Base-by-base conservation (phyloP, 495 filamentous ascomycete species). In the Emericellopsis terricola region DNA sequence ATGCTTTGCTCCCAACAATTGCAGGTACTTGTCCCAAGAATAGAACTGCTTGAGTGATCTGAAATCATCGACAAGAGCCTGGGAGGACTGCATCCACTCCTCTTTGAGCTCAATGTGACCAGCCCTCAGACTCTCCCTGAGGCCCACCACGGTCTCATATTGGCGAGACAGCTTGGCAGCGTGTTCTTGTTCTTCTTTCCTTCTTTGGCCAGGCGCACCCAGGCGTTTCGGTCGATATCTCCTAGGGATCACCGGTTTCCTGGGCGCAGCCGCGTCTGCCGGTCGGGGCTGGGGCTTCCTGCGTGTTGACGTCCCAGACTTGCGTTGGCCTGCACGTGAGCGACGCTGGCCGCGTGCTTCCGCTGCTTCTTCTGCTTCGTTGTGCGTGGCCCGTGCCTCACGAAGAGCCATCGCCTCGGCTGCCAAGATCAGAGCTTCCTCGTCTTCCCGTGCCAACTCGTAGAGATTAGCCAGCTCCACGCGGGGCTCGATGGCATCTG, bases 391-490 rank as follows among this genome's bases (percentile, higher is more conserved):
- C n/a, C n/a, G 53, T 28, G 45, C 50, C 19, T 49, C 49, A 21
- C 59, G 53, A n/a, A 87, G 53, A 19, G 66, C 51, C 36, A 86
- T 64, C 5, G 79, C 73, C 48, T 89, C 75, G 31, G 77, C 73
- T 33, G 81, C 72, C 24, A 74, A 71, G 24, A 76, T 68, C 37
- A 79, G 66, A 0, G 84, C 85, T 41, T 85, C 67, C 37, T 79
- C 72, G 14, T 64, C 65, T 54, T 75, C 68, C 30, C 68, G 66
- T 17, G 70, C 63, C 14, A 65, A 65, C 46, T 89, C 80, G 46
- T 83, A 91, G 46, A 93, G 68, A 41, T 75, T 80, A 7, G 78
- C 82, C 11, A 94, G 60, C 40, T 77, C 62, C 10, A 79, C 70
- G 29, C 81, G 74, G 10, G 60, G 59, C 33, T 84, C 73, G 31